phyloP scores from a whole-genome alignment of 208 protist genomes.

The Trypanosoma melophagium region DNA sequence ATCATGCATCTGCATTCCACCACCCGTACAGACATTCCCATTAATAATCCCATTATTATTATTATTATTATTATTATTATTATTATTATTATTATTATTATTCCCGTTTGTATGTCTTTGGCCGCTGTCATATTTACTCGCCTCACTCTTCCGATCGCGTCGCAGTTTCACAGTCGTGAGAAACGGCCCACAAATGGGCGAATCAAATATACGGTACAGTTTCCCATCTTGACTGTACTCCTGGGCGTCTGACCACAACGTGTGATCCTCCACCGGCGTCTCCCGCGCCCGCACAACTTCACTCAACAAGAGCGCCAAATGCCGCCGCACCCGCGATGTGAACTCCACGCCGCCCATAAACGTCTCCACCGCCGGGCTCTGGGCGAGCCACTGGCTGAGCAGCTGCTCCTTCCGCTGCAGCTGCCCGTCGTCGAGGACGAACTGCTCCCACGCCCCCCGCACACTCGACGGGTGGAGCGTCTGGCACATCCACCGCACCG shows the following conservation, averaged over 20 bases:
- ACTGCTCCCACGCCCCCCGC: constrained; percentile 60
- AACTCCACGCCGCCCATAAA: constrained; percentile 41
- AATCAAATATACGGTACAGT: constrained; percentile 73
- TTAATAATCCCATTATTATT: no score
- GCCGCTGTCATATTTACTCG: background rate
- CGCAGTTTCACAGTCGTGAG: constrained; percentile 60
- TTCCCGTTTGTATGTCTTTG: background rate
- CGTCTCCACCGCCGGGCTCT: constrained; percentile 28
- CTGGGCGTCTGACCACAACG: constrained; percentile 34
- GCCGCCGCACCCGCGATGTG: constrained; percentile 38
- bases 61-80: background rate
- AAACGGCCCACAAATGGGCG: constrained; percentile 60
- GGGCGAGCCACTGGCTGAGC: constrained; percentile 37
- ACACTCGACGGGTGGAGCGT: constrained; percentile 28
- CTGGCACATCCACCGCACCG: constrained; percentile 42
- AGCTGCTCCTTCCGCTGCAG: constrained; percentile 48
- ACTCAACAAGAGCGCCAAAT: constrained; percentile 46
- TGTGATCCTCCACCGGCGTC: constrained; percentile 37
- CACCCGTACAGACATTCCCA: no score
- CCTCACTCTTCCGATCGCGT: background rate
- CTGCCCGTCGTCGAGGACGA: constrained; percentile 43
- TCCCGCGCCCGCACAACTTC: constrained; percentile 66
- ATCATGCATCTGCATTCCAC: no score
- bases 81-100: constrained; percentile 4
- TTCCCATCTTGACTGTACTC: constrained; percentile 67